Evolutionary conservation across 2,329 filamentous ascomycete genomes (phyloP), one percentile per base, ranked within the genome.

Genomic region (Colletotrichum falcatum): DNA sequence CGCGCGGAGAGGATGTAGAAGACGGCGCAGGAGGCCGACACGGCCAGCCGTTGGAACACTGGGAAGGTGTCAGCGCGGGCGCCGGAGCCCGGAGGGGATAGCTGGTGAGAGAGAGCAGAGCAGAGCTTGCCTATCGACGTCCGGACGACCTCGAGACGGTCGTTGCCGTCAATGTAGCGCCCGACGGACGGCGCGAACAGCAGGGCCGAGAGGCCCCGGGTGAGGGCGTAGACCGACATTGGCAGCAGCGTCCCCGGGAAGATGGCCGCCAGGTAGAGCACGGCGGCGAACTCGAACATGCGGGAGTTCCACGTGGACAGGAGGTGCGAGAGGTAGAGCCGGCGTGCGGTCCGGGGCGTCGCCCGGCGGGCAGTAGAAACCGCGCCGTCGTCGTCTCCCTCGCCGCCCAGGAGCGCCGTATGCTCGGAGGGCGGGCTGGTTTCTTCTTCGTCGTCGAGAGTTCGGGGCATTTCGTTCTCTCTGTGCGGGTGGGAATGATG

Each of bases 141-240:
- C 28, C 81, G 75, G 44, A 84, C 75, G 7, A 78, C 79, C 1
- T 72, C 64, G 12, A 85, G 74, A 11, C 83, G 78, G 56, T 82
- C 73, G 5, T 77, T 78, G 3, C 70, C 77, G 75, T 90, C 88
- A 39, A 90, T 83, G 23, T 81, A 78, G 2, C 75, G 75, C 11
- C 89, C 88, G 6, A 90, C 74, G 70, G 78, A 81, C 11, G 87
- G 83, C 1, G 72, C 61, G n/a, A 73, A 58, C 0, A 73, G 1
- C 23, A 73, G 58, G 1, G 66, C 72, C 1, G 66, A 56, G 4
- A 71, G 46, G 3, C 66, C 70, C 0, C 72, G 59, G 2, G 64
- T 26, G 23, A 73, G 61, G 0, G 88, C 88, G 75, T 90, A 90
- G 48, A 87, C 79, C 0, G 88, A 90, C 30, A 85, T 82, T 53